Conservation (phyloP, 257 asterid species). For the Lavandula angustifolia region DNA sequence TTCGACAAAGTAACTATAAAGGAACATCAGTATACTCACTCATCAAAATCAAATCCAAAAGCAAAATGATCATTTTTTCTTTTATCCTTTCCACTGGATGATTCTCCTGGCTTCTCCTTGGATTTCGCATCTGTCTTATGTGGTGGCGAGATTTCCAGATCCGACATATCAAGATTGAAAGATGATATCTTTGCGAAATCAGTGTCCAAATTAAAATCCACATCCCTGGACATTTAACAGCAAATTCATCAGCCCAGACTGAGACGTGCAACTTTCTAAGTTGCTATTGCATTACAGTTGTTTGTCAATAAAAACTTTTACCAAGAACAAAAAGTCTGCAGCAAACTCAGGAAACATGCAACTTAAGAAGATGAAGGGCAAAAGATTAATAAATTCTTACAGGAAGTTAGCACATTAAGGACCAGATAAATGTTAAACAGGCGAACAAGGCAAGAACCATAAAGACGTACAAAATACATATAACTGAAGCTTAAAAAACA, state of each 20-base stretch:
- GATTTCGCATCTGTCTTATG: conserved; percentile 55
- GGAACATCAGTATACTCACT: conserved; percentile 52
- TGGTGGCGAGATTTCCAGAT: conserved; percentile 74
- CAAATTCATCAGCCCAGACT: conserved; percentile 31
- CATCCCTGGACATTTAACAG: conserved; percentile 59
- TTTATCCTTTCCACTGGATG: conserved; percentile 51
- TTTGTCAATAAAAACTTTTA: conserved; percentile 6
- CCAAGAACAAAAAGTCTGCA: too few species aligned
- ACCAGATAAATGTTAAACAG: conserved; percentile 22
- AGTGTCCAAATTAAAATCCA: conserved; percentile 80
- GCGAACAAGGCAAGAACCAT: conserved; percentile 19
- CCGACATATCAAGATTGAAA: conserved; percentile 79
- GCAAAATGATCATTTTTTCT: conserved; percentile 59
- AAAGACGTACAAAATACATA: conserved; percentile 17
- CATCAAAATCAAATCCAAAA: conserved; percentile 78
- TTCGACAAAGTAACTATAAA: conserved; percentile 1
- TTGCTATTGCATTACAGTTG: conserved; percentile 12
- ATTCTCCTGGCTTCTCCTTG: conserved; percentile 51
- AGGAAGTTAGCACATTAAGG: conserved; percentile 17
- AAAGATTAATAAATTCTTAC: conserved; percentile 2
- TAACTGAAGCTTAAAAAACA: conserved; percentile 12
- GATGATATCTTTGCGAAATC: conserved; percentile 81
- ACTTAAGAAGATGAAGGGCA: conserved; percentile 17
- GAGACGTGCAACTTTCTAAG: conserved; percentile 22
- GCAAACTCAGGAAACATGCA: conserved; percentile 17